Percentiles rank a stretch among this genome's conserved stretches.
phyloP scores from a whole-genome alignment of 306 rosid species.

The Rosa chinensis region DNA sequence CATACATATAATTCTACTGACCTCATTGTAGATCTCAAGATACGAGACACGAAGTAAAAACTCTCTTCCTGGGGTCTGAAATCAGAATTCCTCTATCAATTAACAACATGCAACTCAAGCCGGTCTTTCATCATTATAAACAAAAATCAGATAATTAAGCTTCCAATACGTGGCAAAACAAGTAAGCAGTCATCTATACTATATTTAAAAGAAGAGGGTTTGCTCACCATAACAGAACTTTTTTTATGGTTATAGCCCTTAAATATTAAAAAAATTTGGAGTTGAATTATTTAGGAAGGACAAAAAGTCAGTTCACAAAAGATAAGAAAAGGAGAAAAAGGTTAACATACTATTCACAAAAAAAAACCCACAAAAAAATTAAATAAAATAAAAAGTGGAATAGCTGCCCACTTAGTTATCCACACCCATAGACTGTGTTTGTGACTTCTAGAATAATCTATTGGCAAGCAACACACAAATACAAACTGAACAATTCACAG shows the following conservation, averaged over 20 bases:
- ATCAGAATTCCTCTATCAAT: conserved; percentile 20
- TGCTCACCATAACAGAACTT: too few relatives aligned
- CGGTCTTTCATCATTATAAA: conserved; percentile 13
- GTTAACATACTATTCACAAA: too few relatives aligned
- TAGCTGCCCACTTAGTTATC: too few relatives aligned
- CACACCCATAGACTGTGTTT: too few relatives aligned
- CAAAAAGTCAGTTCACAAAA: too few relatives aligned
- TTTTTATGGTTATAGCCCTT: too few relatives aligned
- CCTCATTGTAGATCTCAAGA: conserved; percentile 98
- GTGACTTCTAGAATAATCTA: neutral
- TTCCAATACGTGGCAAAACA: conserved; percentile 19
- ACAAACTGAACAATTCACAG: neutral
- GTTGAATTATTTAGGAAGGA: too few relatives aligned
- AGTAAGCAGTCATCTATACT: conserved; percentile 6
- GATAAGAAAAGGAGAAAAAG: too few relatives aligned
- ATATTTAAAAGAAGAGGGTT: too few relatives aligned
- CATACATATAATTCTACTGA: conserved; percentile 25
- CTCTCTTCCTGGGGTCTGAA: conserved; percentile 99
- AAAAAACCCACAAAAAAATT: too few relatives aligned
- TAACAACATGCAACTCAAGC: conserved; percentile 12
- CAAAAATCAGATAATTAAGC: conserved; percentile 21
- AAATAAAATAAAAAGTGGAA: too few relatives aligned
- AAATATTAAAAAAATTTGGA: too few relatives aligned
- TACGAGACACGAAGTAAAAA: conserved; percentile 96
- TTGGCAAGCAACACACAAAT: conserved; percentile 5